phyloP scores from a whole-genome alignment of 1,139 yeast species.

The Hanseniaspora sp. region DNA sequence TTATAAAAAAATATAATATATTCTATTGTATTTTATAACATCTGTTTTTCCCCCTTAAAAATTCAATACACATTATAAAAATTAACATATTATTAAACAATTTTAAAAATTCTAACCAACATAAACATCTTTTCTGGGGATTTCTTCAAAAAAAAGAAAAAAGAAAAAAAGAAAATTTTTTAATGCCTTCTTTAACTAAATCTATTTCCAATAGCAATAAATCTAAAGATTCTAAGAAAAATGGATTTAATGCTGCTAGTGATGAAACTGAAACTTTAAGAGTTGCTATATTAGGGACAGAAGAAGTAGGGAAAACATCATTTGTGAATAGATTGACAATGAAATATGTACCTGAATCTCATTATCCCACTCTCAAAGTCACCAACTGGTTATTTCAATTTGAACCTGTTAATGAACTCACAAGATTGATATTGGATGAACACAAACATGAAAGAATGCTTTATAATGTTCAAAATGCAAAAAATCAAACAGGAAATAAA shows the following conservation, averaged over 20 bases:
- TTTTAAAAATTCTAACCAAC: too few species aligned
- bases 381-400: conserved; percentile 47
- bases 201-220: background rate
- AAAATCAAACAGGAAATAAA: conserved; percentile 26
- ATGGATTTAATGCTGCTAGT: background rate
- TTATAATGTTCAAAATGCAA: conserved; percentile 23
- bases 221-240: background rate
- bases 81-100: too few species aligned
- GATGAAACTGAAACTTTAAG: conserved; percentile 22
- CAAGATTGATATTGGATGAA: conserved; percentile 42
- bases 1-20: too few species aligned
- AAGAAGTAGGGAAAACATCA: conserved; percentile 35
- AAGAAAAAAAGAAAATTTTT: too few species aligned
- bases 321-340: conserved; percentile 41
- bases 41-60: too few species aligned
- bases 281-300: conserved; percentile 30
- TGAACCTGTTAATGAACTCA: conserved; percentile 32
- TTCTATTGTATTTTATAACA: too few species aligned
- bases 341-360: conserved; percentile 34
- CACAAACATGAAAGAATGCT: conserved; percentile 29
- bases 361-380: conserved; percentile 56
- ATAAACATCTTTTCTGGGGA: too few species aligned
- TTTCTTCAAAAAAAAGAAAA: too few species aligned
- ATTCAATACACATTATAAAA: too few species aligned
- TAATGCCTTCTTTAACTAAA: conserved; percentile 4